phyloP scores from a whole-genome alignment of 176 grass and related monocot genomes.

The Chrysopogon serrulatus region DNA sequence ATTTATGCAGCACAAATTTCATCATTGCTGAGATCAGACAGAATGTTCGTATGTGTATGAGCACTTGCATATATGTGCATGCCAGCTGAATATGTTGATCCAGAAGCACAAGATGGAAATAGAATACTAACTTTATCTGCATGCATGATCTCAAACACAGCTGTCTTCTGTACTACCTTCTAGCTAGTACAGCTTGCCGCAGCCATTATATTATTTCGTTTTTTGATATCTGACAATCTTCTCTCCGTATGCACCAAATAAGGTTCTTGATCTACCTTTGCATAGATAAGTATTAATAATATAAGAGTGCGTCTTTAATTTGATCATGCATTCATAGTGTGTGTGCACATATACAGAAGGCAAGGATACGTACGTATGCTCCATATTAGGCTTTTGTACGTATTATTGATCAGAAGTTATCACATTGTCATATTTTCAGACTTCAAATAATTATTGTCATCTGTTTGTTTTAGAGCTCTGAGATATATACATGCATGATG shows the following conservation, averaged over 20 bases:
- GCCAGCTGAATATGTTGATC: constrained; percentile 37
- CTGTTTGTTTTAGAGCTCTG: neutral
- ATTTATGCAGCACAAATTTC: constrained; percentile 39
- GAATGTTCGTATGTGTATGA: constrained; percentile 45
- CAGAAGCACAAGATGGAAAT: constrained; percentile 29
- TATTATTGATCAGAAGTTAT: neutral
- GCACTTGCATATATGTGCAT: constrained; percentile 31
- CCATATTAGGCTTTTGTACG: neutral
- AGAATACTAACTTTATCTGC: constrained; percentile 37
- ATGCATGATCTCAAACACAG: constrained; percentile 29
- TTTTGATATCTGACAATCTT: neutral
- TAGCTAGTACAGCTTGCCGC: constrained; percentile 31
- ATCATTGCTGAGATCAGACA: constrained; percentile 52
- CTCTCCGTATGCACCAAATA: neutral
- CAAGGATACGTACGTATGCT: neutral
- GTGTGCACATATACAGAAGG: neutral
- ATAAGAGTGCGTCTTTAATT: neutral
- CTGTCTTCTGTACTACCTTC: constrained; percentile 44
- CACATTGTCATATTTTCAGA: neutral
- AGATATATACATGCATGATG: neutral
- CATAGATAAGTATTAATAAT: neutral
- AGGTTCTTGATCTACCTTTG: neutral
- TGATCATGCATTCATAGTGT: neutral
- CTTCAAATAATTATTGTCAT: neutral
- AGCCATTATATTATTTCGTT: constrained; percentile 3